phyloP scores from a whole-genome alignment of 495 filamentous ascomycete species.

The Endocarpon pusillum region DNA sequence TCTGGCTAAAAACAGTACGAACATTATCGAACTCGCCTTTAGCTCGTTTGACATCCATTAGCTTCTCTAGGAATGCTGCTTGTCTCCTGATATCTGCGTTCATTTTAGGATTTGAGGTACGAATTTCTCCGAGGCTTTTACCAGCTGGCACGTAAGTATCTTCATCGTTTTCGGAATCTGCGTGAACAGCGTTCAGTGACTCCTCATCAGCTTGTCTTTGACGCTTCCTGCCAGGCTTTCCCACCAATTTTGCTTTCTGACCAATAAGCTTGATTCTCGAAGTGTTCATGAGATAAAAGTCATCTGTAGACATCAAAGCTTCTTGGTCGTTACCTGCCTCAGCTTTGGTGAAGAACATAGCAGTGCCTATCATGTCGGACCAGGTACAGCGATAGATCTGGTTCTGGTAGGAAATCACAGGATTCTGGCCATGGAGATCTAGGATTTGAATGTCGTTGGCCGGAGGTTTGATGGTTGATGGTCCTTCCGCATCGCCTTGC shows the following conservation, averaged over 20 bases:
- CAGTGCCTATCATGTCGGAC: conserved; percentile 63
- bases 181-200: conserved; percentile 4
- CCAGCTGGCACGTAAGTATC: not conserved
- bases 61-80: conserved; percentile 24
- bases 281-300: conserved; percentile 45
- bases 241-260: conserved; percentile 23
- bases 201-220: conserved; percentile 3
- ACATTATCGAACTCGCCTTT: conserved; percentile 31
- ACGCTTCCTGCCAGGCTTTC: not conserved
- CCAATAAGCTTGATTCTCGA: conserved; percentile 34
- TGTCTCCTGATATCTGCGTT: conserved; percentile 16
- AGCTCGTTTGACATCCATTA: conserved; percentile 23
- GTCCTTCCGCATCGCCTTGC: conserved; percentile 11
- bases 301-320: conserved; percentile 20
- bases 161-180: conserved; percentile 3
- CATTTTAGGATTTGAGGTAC: conserved; percentile 1
- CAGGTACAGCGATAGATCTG: conserved; percentile 60
- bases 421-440: conserved; percentile 54
- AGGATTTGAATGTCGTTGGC: conserved; percentile 53
- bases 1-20: conserved; percentile 17
- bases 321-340: conserved; percentile 16
- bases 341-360: conserved; percentile 48
- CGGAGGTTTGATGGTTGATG: no score
- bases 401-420: conserved; percentile 57
- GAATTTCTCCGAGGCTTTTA: not conserved